Conservation (phyloP, 1,284 basidiomycete genomes). For the Cryptococcus hybrid region DNA sequence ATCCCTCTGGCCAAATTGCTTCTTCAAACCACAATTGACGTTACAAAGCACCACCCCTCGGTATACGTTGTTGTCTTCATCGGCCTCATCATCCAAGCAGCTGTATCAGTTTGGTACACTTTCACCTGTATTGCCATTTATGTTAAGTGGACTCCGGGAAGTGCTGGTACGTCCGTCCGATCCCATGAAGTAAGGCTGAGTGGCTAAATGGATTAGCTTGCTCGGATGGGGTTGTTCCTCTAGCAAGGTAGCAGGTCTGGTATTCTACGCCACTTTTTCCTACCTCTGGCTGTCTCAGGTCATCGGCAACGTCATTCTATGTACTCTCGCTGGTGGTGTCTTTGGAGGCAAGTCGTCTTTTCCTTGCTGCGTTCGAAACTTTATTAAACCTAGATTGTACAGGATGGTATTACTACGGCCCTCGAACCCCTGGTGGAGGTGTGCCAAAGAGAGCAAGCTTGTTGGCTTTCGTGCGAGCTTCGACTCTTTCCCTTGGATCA, state of each 20-base stretch:
- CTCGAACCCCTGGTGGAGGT: constrained; percentile 29
- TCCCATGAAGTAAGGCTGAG: neutral
- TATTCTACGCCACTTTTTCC: constrained; percentile 77
- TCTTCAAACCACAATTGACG: constrained; percentile 72
- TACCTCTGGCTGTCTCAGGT: constrained; percentile 76
- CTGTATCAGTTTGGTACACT: constrained; percentile 59
- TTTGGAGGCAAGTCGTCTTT: constrained; percentile 52
- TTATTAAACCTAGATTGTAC: neutral
- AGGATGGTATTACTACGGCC: constrained; percentile 50
- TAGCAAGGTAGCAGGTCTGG: constrained; percentile 62
- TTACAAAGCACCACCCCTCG: constrained; percentile 74
- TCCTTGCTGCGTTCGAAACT: neutral
- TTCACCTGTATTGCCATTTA: constrained; percentile 57
- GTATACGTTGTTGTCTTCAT: constrained; percentile 76
- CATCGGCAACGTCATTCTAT: constrained; percentile 71
- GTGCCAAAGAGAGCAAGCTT: constrained; percentile 68
- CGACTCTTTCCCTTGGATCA: constrained; percentile 78
- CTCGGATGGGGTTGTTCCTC: constrained; percentile 53
- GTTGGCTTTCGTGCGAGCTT: constrained; percentile 73
- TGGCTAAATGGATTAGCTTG: constrained; percentile 4
- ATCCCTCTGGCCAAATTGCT: constrained; percentile 77
- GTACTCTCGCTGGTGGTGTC: constrained; percentile 73
- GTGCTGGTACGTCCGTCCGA: constrained; percentile 55
- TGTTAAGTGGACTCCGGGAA: constrained; percentile 72
- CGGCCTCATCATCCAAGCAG: constrained; percentile 68